phyloP scores from a whole-genome alignment of 106 monocot genomes.

The Apostasia ramifera region DNA sequence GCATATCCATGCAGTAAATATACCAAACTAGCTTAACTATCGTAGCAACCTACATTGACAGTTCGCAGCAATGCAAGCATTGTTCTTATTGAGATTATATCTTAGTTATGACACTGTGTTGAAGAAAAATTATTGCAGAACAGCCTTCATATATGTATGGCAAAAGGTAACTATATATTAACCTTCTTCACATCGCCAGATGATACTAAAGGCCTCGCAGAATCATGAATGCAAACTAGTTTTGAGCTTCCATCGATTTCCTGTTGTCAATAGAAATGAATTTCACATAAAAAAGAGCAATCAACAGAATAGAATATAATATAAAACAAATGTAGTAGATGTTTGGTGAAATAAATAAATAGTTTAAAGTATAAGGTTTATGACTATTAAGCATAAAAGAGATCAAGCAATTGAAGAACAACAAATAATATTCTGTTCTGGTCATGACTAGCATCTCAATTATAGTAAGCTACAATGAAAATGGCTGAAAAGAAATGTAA shows the following conservation, averaged over 20 bases:
- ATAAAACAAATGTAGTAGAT: background rate
- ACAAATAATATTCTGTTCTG: background rate
- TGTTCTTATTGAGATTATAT: too few relatives aligned
- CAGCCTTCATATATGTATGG: background rate
- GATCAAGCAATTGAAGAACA: background rate
- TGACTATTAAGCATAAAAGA: background rate
- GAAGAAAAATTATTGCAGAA: background rate
- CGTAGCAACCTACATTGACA: too few relatives aligned
- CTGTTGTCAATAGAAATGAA: conserved; percentile 19
- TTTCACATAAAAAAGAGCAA: background rate
- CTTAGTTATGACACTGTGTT: too few relatives aligned
- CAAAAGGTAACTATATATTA: conserved; percentile 8
- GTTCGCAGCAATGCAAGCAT: too few relatives aligned
- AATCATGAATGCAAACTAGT: conserved; percentile 98
- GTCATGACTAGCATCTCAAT: too few relatives aligned
- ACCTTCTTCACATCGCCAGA: conserved; percentile 74
- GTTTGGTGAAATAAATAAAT: background rate
- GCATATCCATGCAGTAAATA: too few relatives aligned
- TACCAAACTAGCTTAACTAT: too few relatives aligned
- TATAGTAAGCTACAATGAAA: too few relatives aligned
- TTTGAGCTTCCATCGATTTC: conserved; percentile 81
- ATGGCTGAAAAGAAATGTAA: too few relatives aligned
- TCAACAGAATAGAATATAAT: background rate
- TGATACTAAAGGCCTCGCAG: conserved; percentile 83
- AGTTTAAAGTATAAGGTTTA: background rate